These are phyloP conservation scores for Aleurites moluccanus DNA, from an alignment of 441 rosid genomes.

Conservation along the genomic window DNA sequence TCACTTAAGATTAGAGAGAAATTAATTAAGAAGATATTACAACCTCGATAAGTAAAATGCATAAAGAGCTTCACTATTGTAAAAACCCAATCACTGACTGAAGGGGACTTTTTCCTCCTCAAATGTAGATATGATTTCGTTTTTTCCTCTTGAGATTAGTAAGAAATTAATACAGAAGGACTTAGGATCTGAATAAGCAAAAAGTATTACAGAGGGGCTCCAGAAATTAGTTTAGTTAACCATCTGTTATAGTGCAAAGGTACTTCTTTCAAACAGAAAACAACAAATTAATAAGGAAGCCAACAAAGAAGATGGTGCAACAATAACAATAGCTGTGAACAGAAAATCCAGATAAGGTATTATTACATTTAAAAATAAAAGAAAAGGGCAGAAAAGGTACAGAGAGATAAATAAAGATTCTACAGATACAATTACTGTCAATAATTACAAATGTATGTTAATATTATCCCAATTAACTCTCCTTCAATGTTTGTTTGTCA, in stretches of 20 bases:
- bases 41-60: background rate
- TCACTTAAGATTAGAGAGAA: conserved; percentile 11
- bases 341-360: background rate
- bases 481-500: background rate
- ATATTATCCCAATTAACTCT: background rate
- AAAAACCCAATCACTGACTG: too few relatives aligned
- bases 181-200: background rate
- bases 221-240: background rate
- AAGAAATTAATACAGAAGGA: background rate
- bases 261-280: background rate
- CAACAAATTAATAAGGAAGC: background rate
- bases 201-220: background rate
- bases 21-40: background rate
- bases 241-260: background rate
- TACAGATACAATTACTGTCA: background rate
- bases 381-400: background rate
- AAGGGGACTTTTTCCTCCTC: background rate
- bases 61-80: background rate
- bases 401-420: background rate
- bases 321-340: background rate
- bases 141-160: background rate
- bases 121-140: background rate
- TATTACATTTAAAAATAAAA: background rate
- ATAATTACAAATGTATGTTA: background rate
- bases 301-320: background rate